Evolutionary conservation across 257 asterid genomes (phyloP), one percentile per base, ranked within the genome.

Genomic region (Capsicum baccatum): DNA sequence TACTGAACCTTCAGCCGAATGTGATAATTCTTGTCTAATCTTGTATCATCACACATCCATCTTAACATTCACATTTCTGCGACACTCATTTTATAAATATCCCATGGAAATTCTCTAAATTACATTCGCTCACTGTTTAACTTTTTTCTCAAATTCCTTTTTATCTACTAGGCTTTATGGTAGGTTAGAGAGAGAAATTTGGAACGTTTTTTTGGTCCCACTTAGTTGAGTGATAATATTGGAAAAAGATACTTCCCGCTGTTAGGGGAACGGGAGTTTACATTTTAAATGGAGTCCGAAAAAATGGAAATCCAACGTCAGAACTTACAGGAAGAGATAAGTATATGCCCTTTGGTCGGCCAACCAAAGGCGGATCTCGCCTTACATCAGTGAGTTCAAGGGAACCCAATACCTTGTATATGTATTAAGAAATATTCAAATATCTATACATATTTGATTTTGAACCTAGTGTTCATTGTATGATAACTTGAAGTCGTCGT

Each of bases 21-120:
- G 60, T 74, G 80, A 74, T 74, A 19, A 74, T 74, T 74, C 58
- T 42, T 42, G 47, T 42, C 60, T 74, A 19, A 74, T 50, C 80
- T 74, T 19, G 44, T 19, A 74, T 17, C 3, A 4, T 19, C 13
- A 0, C 1, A 0, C 6, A 74, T 74, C 60, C 44, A 48, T 74
- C 12, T 74, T 19, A 19, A 74, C 80, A 19, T 7, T 19, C 8
- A 13, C 11, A 74, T 74, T 50, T 74, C 62, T 74, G n/a, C 44
- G 0, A 73, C 7, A 48, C 80, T 73, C 59, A 73, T 73, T 11
- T 11, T 48, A 14, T 48, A 12, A 13, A 73, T 71, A 48, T 1
- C 3, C 17, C 13, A 62, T 0, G 37, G 81, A 74, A 26, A 21
- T 21, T 48, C 62, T 13, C 60, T 8, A 50, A 73, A 1, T 74